Conservation (phyloP, 1,139 yeast species). For the Yamadazyma epiphylla region DNA sequence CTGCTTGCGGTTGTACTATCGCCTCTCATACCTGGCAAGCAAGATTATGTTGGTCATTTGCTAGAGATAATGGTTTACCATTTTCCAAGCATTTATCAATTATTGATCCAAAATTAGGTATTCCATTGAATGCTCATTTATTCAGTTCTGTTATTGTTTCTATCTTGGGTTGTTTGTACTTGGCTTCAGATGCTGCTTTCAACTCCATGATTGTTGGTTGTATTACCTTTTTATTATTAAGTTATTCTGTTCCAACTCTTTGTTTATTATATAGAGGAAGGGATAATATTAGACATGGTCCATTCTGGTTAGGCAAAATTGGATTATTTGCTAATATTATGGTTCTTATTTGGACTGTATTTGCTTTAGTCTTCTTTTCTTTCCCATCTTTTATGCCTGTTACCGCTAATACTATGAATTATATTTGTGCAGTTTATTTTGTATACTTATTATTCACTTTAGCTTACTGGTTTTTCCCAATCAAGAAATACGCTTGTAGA, state of each 20-base stretch:
- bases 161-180: constrained; percentile 35
- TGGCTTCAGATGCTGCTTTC: constrained; percentile 41
- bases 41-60: constrained; percentile 72
- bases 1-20: constrained; percentile 68
- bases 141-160: constrained; percentile 35
- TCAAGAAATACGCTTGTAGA: constrained; percentile 36
- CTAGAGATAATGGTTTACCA: constrained; percentile 56
- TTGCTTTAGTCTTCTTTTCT: constrained; percentile 39
- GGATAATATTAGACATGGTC: constrained; percentile 32
- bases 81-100: constrained; percentile 32
- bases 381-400: constrained; percentile 47
- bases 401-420: constrained; percentile 29
- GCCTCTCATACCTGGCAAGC: constrained; percentile 78
- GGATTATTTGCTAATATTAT: constrained; percentile 17
- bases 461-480: constrained; percentile 55
- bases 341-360: constrained; percentile 32
- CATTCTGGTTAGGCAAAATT: constrained; percentile 47
- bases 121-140: constrained; percentile 34
- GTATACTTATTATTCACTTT: constrained; percentile 50
- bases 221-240: constrained; percentile 31
- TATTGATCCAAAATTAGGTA: constrained; percentile 26
- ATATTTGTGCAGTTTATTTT: neutral
- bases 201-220: constrained; percentile 39
- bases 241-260: constrained; percentile 31
- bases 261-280: constrained; percentile 33